A percentile compares a stretch with the other conserved stretches of the same genome.
Conservation (phyloP, 495 filamentous ascomycete species). For the Viridothelium virens region DNA sequence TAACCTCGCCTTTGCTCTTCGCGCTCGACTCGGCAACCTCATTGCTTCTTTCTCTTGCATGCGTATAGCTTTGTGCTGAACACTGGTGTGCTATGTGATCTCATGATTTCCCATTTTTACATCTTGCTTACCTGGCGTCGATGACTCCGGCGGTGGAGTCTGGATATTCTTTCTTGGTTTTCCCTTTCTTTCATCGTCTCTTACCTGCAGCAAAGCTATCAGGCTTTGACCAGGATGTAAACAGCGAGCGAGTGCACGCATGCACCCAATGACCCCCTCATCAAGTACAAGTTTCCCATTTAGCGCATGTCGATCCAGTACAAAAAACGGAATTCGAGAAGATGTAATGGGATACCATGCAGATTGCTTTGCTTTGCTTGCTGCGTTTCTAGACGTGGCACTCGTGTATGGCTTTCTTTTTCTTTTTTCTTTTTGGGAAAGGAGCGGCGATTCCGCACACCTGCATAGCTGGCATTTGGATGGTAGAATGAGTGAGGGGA, state of each 20-base stretch:
- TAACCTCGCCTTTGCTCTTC: neutral
- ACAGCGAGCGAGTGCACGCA: neutral
- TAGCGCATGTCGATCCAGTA: neutral
- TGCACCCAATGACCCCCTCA: neutral
- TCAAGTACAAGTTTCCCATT: neutral
- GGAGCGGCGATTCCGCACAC: neutral
- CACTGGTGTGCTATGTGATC: neutral
- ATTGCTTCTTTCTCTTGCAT: neutral
- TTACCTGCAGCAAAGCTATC: neutral
- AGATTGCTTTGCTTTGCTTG: neutral
- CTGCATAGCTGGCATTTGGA: neutral
- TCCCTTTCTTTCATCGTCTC: neutral
- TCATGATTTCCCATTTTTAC: conserved; percentile 1
- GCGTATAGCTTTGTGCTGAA: neutral
- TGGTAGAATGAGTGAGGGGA: neutral
- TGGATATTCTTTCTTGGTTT: conserved; percentile 5
- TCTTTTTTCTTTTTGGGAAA: conserved; percentile 6
- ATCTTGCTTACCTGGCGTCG: conserved; percentile 1
- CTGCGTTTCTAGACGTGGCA: neutral
- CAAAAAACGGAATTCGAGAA: neutral
- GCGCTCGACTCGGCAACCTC: neutral
- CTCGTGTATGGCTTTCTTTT: neutral
- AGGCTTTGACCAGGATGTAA: neutral
- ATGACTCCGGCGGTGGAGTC: neutral
- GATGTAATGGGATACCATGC: neutral